A percentile compares a stretch with the other conserved stretches of the same genome.
Evolutionary conservation across 164 flowering plant species (phyloP).

Genomic region (Buxus sempervirens): DNA sequence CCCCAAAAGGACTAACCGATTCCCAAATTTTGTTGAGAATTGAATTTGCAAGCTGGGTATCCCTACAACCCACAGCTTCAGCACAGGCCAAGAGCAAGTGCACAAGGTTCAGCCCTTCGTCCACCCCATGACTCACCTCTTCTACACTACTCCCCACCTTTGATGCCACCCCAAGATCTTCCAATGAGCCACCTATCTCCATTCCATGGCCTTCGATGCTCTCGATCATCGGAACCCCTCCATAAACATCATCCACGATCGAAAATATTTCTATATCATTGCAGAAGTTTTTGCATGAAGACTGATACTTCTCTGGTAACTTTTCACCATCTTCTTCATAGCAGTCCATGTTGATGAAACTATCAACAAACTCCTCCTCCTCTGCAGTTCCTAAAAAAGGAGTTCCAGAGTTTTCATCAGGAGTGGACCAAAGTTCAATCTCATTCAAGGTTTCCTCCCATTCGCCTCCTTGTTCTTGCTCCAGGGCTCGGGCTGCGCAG

Average conservation of each 20-base stretch:
- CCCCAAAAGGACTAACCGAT: conserved; percentile 41
- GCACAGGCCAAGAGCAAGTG: conserved; percentile 62
- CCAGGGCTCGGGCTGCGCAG: conserved; percentile 43
- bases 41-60: conserved; percentile 40
- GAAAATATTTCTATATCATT: conserved; percentile 19
- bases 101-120: conserved; percentile 58
- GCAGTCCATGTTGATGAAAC: conserved; percentile 47
- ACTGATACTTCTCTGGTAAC: background rate
- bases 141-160: conserved; percentile 13
- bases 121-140: conserved; percentile 32
- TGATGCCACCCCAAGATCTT: conserved; percentile 13
- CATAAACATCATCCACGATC: conserved; percentile 10
- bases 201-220: no score
- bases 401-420: conserved; percentile 10
- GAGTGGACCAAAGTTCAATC: conserved; percentile 20
- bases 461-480: conserved; percentile 33
- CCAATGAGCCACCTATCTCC: conserved; percentile 4
- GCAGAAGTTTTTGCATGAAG: conserved; percentile 11
- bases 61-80: conserved; percentile 67
- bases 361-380: conserved; percentile 45
- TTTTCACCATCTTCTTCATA: conserved; percentile 14
- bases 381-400: conserved; percentile 25
- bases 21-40: conserved; percentile 44
- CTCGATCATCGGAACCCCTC: conserved; percentile 13
- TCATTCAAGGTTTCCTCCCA: conserved; percentile 28